phyloP scores from a whole-genome alignment of 108 stramenopile genomes.

The Phaeodactylum tricornutum region DNA sequence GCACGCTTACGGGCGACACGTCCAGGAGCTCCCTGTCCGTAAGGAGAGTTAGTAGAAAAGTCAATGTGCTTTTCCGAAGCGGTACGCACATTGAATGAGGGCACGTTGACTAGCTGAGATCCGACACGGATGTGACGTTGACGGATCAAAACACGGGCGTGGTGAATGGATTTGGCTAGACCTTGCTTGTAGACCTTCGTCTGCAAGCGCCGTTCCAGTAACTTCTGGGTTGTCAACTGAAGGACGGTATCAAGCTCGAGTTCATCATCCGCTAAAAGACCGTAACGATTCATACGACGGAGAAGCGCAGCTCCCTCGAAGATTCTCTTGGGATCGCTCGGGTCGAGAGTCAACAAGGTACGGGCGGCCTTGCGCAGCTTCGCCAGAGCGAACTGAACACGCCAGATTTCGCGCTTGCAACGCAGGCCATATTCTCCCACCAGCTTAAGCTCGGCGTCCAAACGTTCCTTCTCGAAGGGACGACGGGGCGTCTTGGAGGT shows the following conservation, averaged over 20 bases:
- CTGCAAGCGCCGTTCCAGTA: conserved; percentile 97
- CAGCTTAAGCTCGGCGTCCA: conserved; percentile 95
- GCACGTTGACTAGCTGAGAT: conserved; percentile 95
- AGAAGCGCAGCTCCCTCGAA: conserved; percentile 98
- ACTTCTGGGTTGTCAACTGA: conserved; percentile 96
- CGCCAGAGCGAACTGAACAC: conserved; percentile 96
- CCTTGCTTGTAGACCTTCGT: conserved; percentile 98
- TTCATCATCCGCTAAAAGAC: conserved; percentile 94
- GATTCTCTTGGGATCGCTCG: conserved; percentile 95
- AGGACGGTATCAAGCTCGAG: conserved; percentile 95
- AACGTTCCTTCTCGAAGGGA: conserved; percentile 99
- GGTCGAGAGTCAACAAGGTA: conserved; percentile 90
- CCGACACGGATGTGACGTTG: conserved; percentile 99
- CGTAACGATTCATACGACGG: conserved; percentile 95
- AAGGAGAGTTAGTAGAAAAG: conserved; percentile 92
- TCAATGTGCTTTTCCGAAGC: conserved; percentile 99
- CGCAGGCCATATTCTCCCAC: conserved; percentile 99
- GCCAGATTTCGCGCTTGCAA: conserved; percentile 99
- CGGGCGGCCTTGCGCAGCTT: conserved; percentile 99
- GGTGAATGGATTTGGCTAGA: conserved; percentile 98
- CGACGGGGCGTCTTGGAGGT: conserved; percentile 98
- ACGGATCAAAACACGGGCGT: conserved; percentile 98
- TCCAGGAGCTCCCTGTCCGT: conserved; percentile 96
- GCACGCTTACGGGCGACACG: conserved; percentile 94
- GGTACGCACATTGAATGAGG: conserved; percentile 96